Evolutionary conservation across 1,139 yeast genomes (phyloP).

Genomic region (Candida glucosophila): DNA sequence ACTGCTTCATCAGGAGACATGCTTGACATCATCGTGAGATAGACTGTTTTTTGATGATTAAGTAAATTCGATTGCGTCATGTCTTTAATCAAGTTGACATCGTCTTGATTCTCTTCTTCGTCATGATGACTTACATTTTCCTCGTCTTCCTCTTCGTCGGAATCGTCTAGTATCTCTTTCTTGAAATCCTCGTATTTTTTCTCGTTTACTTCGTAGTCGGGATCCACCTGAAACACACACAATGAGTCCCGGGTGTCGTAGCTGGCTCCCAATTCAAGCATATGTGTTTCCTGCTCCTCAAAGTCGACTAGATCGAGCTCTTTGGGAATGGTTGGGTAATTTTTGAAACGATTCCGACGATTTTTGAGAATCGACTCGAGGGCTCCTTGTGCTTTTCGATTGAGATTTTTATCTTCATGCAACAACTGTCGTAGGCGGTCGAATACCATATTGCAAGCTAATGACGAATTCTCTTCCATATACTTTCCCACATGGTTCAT

Average conservation of each 20-base stretch:
- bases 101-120: slow-evolving; percentile 9
- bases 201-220: slow-evolving; percentile 45
- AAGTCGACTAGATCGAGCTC: slow-evolving; percentile 57
- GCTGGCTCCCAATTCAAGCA: slow-evolving; percentile 40
- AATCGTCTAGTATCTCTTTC: slow-evolving; percentile 13
- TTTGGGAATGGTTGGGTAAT: slow-evolving; percentile 29
- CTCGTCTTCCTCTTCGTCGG: slow-evolving; percentile 10
- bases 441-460: slow-evolving; percentile 40
- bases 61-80: slow-evolving; percentile 60
- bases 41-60: slow-evolving; percentile 65
- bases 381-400: slow-evolving; percentile 34
- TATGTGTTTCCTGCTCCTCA: slow-evolving; percentile 54
- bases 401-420: slow-evolving; percentile 42
- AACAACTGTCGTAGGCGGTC: slow-evolving; percentile 54
- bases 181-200: slow-evolving; percentile 17
- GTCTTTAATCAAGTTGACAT: slow-evolving; percentile 37
- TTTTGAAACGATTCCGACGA: slow-evolving; percentile 40
- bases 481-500: slow-evolving; percentile 16
- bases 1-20: slow-evolving; percentile 91
- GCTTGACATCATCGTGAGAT: slow-evolving; percentile 83
- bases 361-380: slow-evolving; percentile 47
- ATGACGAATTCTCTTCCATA: slow-evolving; percentile 13
- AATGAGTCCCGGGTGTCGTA: slow-evolving; percentile 39
- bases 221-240: slow-evolving; percentile 46
- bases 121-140: slow-evolving; percentile 9